These are phyloP conservation scores for Epichloe gansuensis DNA, from an alignment of 2,329 filamentous ascomycete genomes.

Conservation along the genomic window DNA sequence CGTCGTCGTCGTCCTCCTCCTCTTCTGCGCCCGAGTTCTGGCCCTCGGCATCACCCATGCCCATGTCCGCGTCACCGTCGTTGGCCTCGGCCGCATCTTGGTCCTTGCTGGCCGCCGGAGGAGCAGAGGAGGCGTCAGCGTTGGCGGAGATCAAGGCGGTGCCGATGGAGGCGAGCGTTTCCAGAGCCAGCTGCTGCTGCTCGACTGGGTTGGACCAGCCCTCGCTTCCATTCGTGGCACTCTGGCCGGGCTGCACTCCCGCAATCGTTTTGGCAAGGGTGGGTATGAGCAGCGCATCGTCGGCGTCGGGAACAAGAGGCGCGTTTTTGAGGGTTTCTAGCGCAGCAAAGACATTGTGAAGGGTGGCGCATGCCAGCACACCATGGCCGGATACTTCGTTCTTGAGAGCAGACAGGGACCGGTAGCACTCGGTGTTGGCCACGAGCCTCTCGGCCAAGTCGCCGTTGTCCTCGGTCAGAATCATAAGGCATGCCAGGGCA, in stretches of 20 bases:
- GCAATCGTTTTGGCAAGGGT: constrained; percentile 23
- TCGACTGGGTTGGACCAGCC: constrained; percentile 31
- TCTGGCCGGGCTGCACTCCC: constrained; percentile 15
- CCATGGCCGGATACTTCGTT: constrained; percentile 35
- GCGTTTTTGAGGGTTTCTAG: constrained; percentile 16
- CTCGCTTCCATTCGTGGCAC: constrained; percentile 18
- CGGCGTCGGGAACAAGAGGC: constrained; percentile 14
- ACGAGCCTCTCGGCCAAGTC: constrained; percentile 41
- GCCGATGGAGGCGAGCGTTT: constrained; percentile 53
- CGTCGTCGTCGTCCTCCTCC: constrained; percentile 23
- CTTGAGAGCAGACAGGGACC: constrained; percentile 36
- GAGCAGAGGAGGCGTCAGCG: constrained; percentile 22
- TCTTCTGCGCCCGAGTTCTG: constrained; percentile 23
- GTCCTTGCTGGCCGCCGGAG: constrained; percentile 3
- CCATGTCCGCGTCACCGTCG: constrained; percentile 28
- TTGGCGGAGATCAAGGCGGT: constrained; percentile 40
- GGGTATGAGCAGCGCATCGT: constrained; percentile 24
- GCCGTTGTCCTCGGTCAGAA: constrained; percentile 48
- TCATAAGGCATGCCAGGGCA: constrained; percentile 41
- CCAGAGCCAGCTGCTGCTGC: constrained; percentile 42
- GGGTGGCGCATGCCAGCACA: constrained; percentile 45
- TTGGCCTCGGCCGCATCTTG: constrained; percentile 27
- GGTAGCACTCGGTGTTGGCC: constrained; percentile 33
- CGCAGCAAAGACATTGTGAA: constrained; percentile 49
- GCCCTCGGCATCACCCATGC: constrained; percentile 22